A percentile compares a stretch with the other conserved stretches of the same genome.
These are phyloP conservation scores for Debaryomyces coudertii DNA, from an alignment of 1,139 yeast species.

Conservation along the genomic window DNA sequence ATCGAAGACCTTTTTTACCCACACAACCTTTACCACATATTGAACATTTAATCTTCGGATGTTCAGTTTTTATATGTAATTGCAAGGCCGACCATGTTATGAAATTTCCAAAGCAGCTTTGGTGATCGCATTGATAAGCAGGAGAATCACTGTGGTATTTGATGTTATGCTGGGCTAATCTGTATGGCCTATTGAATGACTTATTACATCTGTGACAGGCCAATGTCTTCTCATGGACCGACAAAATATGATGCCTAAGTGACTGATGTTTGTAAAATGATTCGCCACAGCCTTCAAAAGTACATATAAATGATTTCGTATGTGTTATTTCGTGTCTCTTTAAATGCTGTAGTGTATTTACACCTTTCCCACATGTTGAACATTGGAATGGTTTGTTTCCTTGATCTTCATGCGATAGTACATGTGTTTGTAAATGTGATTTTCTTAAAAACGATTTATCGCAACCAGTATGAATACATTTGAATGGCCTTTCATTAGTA, in stretches of 20 bases:
- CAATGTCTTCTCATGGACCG: conserved; percentile 59
- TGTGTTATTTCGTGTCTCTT: conserved; percentile 82
- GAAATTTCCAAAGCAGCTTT: conserved; percentile 63
- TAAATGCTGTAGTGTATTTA: conserved; percentile 79
- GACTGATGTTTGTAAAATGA: conserved; percentile 80
- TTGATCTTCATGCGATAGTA: conserved; percentile 58
- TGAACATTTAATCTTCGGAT: conserved; percentile 68
- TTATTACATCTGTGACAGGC: conserved; percentile 64
- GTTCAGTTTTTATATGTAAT: conserved; percentile 69
- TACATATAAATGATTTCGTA: conserved; percentile 67
- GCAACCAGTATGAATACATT: conserved; percentile 60
- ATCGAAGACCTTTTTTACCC: conserved; percentile 67
- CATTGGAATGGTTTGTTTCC: conserved; percentile 76
- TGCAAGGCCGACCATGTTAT: conserved; percentile 80
- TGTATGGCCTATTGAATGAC: conserved; percentile 59
- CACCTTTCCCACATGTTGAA: conserved; percentile 78
- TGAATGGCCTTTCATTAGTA: conserved; percentile 76
- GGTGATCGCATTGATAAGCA: conserved; percentile 62
- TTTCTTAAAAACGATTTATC: conserved; percentile 69
- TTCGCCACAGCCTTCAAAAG: conserved; percentile 62
- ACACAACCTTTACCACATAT: conserved; percentile 75
- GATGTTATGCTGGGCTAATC: conserved; percentile 62
- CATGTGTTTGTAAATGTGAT: conserved; percentile 78
- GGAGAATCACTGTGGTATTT: conserved; percentile 61
- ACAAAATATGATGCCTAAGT: conserved; percentile 68